Percentiles rank a stretch among this genome's conserved stretches.
phyloP scores from a whole-genome alignment of 2,329 filamentous ascomycete genomes.

The Fusarium torreyae region DNA sequence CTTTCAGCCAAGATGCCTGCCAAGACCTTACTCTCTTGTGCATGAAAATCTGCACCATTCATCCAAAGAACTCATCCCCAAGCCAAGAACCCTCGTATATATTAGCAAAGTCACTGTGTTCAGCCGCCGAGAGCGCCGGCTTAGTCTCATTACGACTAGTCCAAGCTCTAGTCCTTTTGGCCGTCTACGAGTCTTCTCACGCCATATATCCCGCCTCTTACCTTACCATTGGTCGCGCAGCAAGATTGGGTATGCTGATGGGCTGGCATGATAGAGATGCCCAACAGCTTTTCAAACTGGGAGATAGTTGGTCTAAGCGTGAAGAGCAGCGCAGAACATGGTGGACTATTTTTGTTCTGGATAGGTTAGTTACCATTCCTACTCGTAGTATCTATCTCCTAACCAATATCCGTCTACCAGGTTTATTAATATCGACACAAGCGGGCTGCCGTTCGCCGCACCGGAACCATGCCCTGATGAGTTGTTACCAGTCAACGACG shows the following conservation, averaged over 20 bases:
- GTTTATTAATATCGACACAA: slow-evolving; percentile 5
- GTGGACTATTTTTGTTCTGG: slow-evolving; percentile 20
- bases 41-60: slow-evolving; percentile 18
- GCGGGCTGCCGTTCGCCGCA: slow-evolving; percentile 8
- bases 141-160: slow-evolving; percentile 1
- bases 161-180: slow-evolving; percentile 4
- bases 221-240: slow-evolving; percentile 15
- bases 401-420: neutral
- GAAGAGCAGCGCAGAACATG: slow-evolving; percentile 19
- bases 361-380: neutral
- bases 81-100: slow-evolving; percentile 3
- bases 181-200: slow-evolving; percentile 15
- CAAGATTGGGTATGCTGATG: slow-evolving; percentile 6
- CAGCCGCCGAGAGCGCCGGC: slow-evolving; percentile 14
- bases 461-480: slow-evolving; percentile 13
- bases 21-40: slow-evolving; percentile 17
- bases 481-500: slow-evolving; percentile 12
- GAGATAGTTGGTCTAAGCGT: slow-evolving; percentile 15
- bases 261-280: slow-evolving; percentile 12
- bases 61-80: neutral
- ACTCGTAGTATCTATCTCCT: neutral
- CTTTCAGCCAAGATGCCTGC: slow-evolving; percentile 15
- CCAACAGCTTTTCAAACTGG: slow-evolving; percentile 12
- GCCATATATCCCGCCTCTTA: slow-evolving; percentile 22
- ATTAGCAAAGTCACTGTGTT: slow-evolving; percentile 7